Evolutionary conservation across 192 early-diverging fungal genomes (phyloP).

Genomic region (Phycomyces blakesleeanus): DNA sequence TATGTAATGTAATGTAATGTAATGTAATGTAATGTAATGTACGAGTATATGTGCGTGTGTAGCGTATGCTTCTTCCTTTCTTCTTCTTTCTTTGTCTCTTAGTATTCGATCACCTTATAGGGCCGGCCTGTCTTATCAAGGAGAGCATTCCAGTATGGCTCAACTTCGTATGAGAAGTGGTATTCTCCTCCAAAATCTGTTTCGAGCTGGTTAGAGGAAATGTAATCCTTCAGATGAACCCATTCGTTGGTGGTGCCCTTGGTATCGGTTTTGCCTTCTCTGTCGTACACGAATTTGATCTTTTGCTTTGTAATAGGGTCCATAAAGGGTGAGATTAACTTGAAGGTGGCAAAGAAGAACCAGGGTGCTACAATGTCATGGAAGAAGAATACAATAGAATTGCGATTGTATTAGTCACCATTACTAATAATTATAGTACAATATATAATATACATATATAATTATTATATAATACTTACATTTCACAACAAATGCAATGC

Average conservation of each 20-base stretch:
- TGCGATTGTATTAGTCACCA: too few species aligned
- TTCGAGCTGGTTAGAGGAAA: conserved; percentile 58
- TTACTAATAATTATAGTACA: too few species aligned
- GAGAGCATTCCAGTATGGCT: conserved; percentile 62
- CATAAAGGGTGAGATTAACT: conserved; percentile 80
- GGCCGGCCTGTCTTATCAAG: conserved; percentile 28
- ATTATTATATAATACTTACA: conserved; percentile 34
- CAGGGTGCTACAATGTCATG: conserved; percentile 65
- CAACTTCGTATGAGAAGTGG: conserved; percentile 66
- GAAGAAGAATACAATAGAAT: too few species aligned
- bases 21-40: too few species aligned
- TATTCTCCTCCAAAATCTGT: conserved; percentile 68
- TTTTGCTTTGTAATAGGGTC: conserved; percentile 87
- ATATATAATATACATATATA: too few species aligned
- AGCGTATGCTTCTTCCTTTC: too few species aligned
- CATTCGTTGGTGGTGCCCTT: conserved; percentile 30
- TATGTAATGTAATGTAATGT: too few species aligned
- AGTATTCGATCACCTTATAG: conserved; percentile 22
- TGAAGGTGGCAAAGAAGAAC: conserved; percentile 83
- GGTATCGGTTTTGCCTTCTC: conserved; percentile 11
- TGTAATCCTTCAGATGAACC: conserved; percentile 49
- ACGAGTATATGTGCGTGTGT: too few species aligned
- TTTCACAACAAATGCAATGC: conserved; percentile 61
- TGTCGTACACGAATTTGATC: conserved; percentile 76
- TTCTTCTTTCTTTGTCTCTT: too few species aligned